Conservation (phyloP, 768 basidiomycete genomes). For the Pleurotus tuoliensis region DNA sequence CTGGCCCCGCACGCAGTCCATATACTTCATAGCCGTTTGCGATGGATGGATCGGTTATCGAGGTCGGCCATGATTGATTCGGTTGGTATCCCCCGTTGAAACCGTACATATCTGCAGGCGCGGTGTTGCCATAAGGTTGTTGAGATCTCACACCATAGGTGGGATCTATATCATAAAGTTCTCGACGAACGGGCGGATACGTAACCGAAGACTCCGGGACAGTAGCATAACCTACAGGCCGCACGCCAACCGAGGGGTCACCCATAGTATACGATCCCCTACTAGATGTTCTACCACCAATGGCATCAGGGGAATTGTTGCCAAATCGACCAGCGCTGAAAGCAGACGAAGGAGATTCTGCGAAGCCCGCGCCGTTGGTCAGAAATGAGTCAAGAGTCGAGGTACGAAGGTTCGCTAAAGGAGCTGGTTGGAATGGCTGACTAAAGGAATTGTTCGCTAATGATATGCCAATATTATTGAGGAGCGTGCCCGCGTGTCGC, state of each 20-base stretch:
- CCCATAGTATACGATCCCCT: constrained; percentile 25
- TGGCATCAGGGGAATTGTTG: constrained; percentile 65
- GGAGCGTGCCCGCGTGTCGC: constrained; percentile 46
- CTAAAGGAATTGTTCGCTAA: constrained; percentile 38
- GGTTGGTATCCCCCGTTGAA: constrained; percentile 11
- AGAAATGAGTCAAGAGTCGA: constrained; percentile 66
- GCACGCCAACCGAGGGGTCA: constrained; percentile 34
- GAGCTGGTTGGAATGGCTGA: constrained; percentile 61
- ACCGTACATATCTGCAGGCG: constrained; percentile 26
- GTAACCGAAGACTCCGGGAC: constrained; percentile 22
- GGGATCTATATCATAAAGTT: constrained; percentile 35
- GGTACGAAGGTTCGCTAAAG: constrained; percentile 53
- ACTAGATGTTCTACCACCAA: constrained; percentile 43
- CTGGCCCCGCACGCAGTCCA: not conserved
- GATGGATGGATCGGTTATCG: constrained; percentile 15
- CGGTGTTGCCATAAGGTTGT: constrained; percentile 24
- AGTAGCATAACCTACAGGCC: constrained; percentile 20
- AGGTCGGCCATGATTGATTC: constrained; percentile 25
- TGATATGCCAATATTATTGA: constrained; percentile 31
- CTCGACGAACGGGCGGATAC: constrained; percentile 28
- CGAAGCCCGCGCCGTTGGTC: constrained; percentile 47
- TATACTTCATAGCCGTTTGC: constrained; percentile 8
- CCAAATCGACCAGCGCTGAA: constrained; percentile 61
- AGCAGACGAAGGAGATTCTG: constrained; percentile 73
- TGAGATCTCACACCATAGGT: constrained; percentile 23